Base-by-base conservation (phyloP, 2,329 filamentous ascomycete genomes). In the Colletotrichum tamarilloi region DNA sequence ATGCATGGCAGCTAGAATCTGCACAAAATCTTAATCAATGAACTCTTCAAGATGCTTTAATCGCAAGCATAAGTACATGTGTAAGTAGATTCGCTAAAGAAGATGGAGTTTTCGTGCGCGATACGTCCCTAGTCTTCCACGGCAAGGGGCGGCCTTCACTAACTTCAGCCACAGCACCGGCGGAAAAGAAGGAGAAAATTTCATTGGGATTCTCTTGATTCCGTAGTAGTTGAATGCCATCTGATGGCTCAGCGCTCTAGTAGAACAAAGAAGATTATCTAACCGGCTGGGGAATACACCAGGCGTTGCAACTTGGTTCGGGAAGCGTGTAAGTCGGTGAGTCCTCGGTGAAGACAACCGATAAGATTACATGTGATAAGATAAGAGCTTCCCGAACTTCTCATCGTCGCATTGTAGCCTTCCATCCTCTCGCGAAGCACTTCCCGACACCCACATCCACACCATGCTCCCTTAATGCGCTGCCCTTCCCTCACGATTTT, bases 311-410 rank as follows among this genome's bases (percentile, higher is more conserved):
- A 16, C 38, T 42, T 42, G 38, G 16, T 19, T 7, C 30, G n/a
- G 58, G 58, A 62, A n/a, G 22, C 30, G 66, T 73, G 42, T 73
- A 49, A 73, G 70, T 73, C 66, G 70, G 66, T 70, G 55, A 49
- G 38, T 22, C 6, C 7, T 28, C 67, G 67, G 67, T 24, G 57
- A 46, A 24, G 22, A 9, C 16, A 11, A 19, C 32, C 14, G 72
- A 63, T 64, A 62, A 69, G 58, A 49, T 14, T 22, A 16, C 5
- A 0, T 5, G 8, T 22, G 72, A 72, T 74, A 67, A 74, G 68
- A 74, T 74, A 74, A 74, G 73, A 74, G 55, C 69, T 69, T 69
- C 52, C 59, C 4, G 62, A 73, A 42, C 35, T 49, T 49, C 46
- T 55, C 35, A 57, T 22, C 46, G 28, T 56, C n/a, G 11, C 38